Percentiles rank a stretch among this genome's conserved stretches.
phyloP scores from a whole-genome alignment of 352 stramenopile species.

The Globisporangium orthogonon region DNA sequence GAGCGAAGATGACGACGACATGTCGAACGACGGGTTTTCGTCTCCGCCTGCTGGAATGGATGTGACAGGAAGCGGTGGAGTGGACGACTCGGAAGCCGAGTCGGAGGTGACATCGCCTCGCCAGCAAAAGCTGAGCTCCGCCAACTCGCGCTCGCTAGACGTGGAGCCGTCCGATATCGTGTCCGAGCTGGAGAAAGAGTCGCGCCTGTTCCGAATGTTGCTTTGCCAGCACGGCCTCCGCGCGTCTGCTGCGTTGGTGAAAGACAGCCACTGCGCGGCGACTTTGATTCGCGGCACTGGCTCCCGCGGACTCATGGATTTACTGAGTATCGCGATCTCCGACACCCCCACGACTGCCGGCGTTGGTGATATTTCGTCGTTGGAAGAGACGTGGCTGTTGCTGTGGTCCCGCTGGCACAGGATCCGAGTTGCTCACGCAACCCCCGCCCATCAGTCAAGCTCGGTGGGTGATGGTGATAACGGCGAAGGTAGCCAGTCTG shows the following conservation, averaged over 20 bases:
- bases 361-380: slow-evolving; percentile 58
- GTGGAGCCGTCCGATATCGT: slow-evolving; percentile 46
- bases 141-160: slow-evolving; percentile 6
- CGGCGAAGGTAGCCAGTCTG: slow-evolving; percentile 17
- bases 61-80: slow-evolving; percentile 22
- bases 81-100: slow-evolving; percentile 59
- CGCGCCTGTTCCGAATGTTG: slow-evolving; percentile 64
- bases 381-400: slow-evolving; percentile 78
- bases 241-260: slow-evolving; percentile 60
- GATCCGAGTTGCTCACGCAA: slow-evolving; percentile 43
- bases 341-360: slow-evolving; percentile 64
- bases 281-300: slow-evolving; percentile 60
- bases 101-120: slow-evolving; percentile 29
- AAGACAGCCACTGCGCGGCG: slow-evolving; percentile 54
- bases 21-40: slow-evolving; percentile 76
- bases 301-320: slow-evolving; percentile 44
- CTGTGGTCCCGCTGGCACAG: slow-evolving; percentile 74
- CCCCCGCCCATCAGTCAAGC: slow-evolving; percentile 21
- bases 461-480: slow-evolving; percentile 13
- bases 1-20: slow-evolving; percentile 79
- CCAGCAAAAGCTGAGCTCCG: slow-evolving; percentile 14
- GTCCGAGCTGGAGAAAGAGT: slow-evolving; percentile 74
- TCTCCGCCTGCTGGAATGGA: slow-evolving; percentile 71
- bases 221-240: slow-evolving; percentile 75
- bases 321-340: slow-evolving; percentile 63